A percentile compares a stretch with the other conserved stretches of the same genome.
Evolutionary conservation across 352 stramenopile species (phyloP).

Genomic region (Thalassiosira livingstoniorum): DNA sequence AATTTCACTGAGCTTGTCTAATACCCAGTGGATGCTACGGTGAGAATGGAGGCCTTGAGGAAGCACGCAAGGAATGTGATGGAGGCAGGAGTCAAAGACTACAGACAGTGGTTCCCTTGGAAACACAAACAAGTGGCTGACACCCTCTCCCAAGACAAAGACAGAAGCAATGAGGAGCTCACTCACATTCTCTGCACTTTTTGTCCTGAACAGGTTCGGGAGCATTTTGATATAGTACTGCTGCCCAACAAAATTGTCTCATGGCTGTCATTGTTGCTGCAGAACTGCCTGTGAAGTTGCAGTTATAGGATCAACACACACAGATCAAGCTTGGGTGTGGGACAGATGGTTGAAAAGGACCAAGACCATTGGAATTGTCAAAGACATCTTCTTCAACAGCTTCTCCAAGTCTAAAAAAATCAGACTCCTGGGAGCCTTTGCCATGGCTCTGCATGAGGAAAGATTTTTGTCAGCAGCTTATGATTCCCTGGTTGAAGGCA

Average conservation of each 20-base stretch:
- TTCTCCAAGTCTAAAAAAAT: neutral
- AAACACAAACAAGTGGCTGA: neutral
- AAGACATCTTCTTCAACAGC: conserved; percentile 6
- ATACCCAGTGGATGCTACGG: too few relatives aligned
- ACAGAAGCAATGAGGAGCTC: neutral
- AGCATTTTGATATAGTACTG: neutral
- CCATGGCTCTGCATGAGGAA: neutral
- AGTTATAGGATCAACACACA: neutral
- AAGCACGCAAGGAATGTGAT: too few relatives aligned
- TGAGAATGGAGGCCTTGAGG: too few relatives aligned
- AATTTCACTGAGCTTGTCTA: too few relatives aligned
- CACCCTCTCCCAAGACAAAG: neutral
- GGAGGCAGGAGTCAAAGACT: neutral
- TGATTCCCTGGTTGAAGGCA: conserved; percentile 10
- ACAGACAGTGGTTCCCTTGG: neutral
- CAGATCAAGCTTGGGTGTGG: conserved; percentile 15
- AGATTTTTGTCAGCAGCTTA: conserved; percentile 5
- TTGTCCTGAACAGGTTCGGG: neutral
- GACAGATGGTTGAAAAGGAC: neutral
- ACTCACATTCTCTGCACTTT: neutral
- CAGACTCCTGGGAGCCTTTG: neutral
- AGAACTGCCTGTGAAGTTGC: neutral
- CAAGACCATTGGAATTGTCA: conserved; percentile 1
- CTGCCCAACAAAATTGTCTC: neutral
- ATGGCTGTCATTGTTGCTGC: neutral